Base-by-base conservation (phyloP, 1,284 basidiomycete species). In the Fomitopsis pinicola region DNA sequence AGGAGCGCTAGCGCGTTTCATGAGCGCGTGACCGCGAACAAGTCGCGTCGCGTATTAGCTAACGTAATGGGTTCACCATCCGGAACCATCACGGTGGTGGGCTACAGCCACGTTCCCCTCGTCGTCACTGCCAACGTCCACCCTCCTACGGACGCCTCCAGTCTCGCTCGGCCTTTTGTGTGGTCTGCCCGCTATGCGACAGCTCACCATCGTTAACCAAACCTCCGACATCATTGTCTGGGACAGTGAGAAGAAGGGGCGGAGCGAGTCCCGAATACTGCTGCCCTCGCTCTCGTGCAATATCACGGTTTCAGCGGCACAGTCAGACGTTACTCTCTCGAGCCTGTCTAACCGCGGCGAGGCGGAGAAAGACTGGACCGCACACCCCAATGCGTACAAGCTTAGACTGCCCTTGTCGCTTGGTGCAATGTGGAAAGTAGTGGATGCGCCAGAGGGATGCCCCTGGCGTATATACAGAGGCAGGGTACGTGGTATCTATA, bases 381-480 rank as follows among this genome's bases (percentile, higher is more conserved):
- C 60, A n/a, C 30, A 55, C 12, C 61, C 62, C 14, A 59, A 65
- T 45, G 62, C 55, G 1, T 59, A 63, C 52, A 54, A 30, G 26
- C 58, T 67, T 6, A 50, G 60, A 1, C 36, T 67, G 5, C 65
- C 66, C 8, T 38, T 70, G 57, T 54, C 62, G 1, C 54, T 69
- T 22, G 69, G 64, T 0, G 59, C 59, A 46, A 68, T 59, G 54
- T 87, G 84, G 82, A 75, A 78, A 64, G 71, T 73, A 33, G 65
- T 86, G 14, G 57, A 69, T 1, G 70, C 78, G 7, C 73, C 76
- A 8, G 71, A 76, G 9, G 75, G 75, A 36, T 84, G 77, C 65
- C 81, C 80, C n/a, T 89, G 85, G 85, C 71, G 76, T 50, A 70
- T 88, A 36, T 88, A 84, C 67, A 74, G 77, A 50, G 78, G 75